These are phyloP conservation scores for Protea cynaroides DNA, from an alignment of 164 flowering plant genomes.

Conservation along the genomic window DNA sequence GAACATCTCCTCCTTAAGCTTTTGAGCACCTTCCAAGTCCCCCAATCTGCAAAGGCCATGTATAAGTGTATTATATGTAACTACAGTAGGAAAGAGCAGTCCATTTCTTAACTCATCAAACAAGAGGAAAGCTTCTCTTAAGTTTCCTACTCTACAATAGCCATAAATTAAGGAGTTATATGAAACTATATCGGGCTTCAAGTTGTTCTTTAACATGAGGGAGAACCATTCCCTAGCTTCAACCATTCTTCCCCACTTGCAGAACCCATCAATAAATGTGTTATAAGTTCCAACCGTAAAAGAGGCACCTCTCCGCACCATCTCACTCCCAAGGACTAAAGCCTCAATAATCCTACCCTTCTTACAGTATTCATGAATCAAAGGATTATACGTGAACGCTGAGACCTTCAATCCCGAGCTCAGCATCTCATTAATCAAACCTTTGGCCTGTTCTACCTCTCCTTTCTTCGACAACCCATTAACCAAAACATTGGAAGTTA, in stretches of 20 bases:
- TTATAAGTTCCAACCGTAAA: slow-evolving; percentile 53
- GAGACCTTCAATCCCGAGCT: slow-evolving; percentile 39
- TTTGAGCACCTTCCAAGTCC: slow-evolving; percentile 36
- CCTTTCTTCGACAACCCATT: slow-evolving; percentile 55
- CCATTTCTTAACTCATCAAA: slow-evolving; percentile 37
- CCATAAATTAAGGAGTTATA: slow-evolving; percentile 62
- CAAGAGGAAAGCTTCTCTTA: slow-evolving; percentile 46
- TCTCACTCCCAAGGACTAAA: slow-evolving; percentile 34
- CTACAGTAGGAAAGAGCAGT: slow-evolving; percentile 33
- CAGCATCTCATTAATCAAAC: slow-evolving; percentile 43
- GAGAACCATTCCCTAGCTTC: slow-evolving; percentile 43
- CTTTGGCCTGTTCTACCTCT: slow-evolving; percentile 39
- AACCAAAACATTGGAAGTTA: slow-evolving; percentile 58
- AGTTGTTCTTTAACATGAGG: slow-evolving; percentile 34
- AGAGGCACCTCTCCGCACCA: slow-evolving; percentile 36
- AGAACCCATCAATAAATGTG: slow-evolving; percentile 41
- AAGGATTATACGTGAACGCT: slow-evolving; percentile 47
- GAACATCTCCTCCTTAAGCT: slow-evolving; percentile 52
- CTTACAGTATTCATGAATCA: slow-evolving; percentile 49
- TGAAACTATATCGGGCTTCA: slow-evolving; percentile 52
- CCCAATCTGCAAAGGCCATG: slow-evolving; percentile 52
- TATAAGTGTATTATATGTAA: slow-evolving; percentile 66
- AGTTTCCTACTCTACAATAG: slow-evolving; percentile 44
- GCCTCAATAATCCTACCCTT: slow-evolving; percentile 50
- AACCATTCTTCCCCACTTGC: slow-evolving; percentile 39